Percentiles rank a stretch among this genome's conserved stretches.
Conservation (phyloP, 2,329 filamentous ascomycete genomes). For the Lachnum nothofagi region DNA sequence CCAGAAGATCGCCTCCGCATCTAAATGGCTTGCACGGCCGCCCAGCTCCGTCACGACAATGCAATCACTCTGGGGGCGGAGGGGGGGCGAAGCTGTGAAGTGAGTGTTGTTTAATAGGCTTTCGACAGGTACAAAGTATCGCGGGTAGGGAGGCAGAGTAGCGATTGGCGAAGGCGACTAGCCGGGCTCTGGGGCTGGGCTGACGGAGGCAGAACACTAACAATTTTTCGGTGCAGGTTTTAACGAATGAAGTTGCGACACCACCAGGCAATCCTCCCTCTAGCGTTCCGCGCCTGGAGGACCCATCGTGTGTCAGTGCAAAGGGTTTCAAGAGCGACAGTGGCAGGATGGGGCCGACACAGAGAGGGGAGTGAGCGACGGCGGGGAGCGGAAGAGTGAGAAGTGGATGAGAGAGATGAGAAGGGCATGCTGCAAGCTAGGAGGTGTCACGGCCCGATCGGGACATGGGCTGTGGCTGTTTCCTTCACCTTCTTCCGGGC, state of each 20-base stretch:
- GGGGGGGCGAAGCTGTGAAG: no score
- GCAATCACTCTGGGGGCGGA: constrained; percentile 15
- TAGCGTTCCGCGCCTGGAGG: not conserved
- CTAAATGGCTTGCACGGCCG: constrained; percentile 28
- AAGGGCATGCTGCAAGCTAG: no score
- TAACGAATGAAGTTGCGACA: not conserved
- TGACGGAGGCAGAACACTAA: not conserved
- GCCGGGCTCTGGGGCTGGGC: not conserved
- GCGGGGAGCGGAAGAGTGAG: not conserved
- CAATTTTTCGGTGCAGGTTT: not conserved
- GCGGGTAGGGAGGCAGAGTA: constrained; percentile 1
- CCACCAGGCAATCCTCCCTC: not conserved
- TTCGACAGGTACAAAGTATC: no score
- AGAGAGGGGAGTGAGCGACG: constrained; percentile 4
- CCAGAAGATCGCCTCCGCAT: constrained; percentile 34
- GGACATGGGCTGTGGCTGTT: no score
- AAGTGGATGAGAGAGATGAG: not conserved
- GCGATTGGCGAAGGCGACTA: not conserved
- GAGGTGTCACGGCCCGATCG: not conserved
- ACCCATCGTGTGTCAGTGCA: constrained; percentile 4
- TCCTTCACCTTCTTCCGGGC: no score
- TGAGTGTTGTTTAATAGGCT: no score
- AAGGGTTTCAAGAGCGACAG: constrained; percentile 4
- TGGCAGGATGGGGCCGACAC: no score
- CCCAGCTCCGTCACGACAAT: constrained; percentile 25